Percentiles rank a stretch among this genome's conserved stretches.
Conservation (phyloP, 768 basidiomycete species). For the Albatrellus ellisii region DNA sequence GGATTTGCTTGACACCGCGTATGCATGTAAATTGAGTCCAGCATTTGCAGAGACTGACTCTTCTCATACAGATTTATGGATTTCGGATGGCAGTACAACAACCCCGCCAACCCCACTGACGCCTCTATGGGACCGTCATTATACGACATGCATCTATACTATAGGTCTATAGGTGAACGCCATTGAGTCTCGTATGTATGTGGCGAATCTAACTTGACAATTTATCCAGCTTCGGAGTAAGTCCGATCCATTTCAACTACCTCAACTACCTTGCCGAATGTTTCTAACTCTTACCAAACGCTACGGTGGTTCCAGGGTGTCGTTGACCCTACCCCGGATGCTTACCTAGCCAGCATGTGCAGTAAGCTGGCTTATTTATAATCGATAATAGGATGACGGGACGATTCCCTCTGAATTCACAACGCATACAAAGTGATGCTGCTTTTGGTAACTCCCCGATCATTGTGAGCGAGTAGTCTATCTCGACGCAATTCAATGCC, state of each 20-base stretch:
- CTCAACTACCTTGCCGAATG: too few relatives aligned
- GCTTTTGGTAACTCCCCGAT: conserved; percentile 33
- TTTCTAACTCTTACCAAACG: not conserved
- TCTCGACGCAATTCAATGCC: conserved; percentile 51
- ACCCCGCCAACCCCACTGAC: conserved; percentile 57
- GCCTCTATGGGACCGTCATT: conserved; percentile 55
- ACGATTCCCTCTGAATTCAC: conserved; percentile 34
- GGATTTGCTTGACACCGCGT: conserved; percentile 9
- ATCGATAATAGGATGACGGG: not conserved
- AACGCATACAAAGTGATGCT: conserved; percentile 35
- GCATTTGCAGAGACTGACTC: not conserved
- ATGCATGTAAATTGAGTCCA: too few relatives aligned
- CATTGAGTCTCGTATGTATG: conserved; percentile 3
- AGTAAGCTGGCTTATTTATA: conserved; percentile 31
- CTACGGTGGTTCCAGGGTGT: conserved; percentile 38
- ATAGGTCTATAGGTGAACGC: conserved; percentile 54
- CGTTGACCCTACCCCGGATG: conserved; percentile 45
- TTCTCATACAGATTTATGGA: conserved; percentile 56
- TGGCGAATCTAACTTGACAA: conserved; percentile 1
- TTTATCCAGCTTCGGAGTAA: conserved; percentile 43
- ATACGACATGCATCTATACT: conserved; percentile 76
- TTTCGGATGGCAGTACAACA: conserved; percentile 59
- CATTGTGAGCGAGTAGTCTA: conserved; percentile 47
- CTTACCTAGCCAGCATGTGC: conserved; percentile 58
- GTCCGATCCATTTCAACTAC: too few relatives aligned